Evolutionary conservation across 1,139 yeast genomes (phyloP), one percentile per base, ranked within the genome.

Genomic region (Geotrichum citri-aurantii): DNA sequence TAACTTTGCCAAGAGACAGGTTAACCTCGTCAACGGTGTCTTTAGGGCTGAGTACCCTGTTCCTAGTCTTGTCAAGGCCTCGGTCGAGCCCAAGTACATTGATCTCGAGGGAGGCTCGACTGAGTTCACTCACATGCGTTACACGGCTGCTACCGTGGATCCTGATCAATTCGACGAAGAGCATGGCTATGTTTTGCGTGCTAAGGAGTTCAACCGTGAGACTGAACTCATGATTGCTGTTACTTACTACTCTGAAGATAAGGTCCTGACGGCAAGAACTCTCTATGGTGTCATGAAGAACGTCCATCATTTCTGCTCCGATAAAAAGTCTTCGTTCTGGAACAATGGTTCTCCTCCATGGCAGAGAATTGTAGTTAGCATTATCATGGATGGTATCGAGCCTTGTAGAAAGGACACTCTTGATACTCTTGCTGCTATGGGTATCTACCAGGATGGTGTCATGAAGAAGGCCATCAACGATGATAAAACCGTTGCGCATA

Each of bases 371-470:
- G 96, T 90, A 58, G 97, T 93, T 14, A 80, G 91, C 61, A 80
- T 93, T 59, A 90, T 93, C 48, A 88, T 96, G 57, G 99, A 93
- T 75, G 99, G 99, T 63, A 83, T 97, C 73, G 89, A 91, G 56
- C 95, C 93, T 65, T 87, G 95, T 53, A 85, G 86, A 69, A 91
- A 88, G 60, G 84, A 87, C 42, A 91, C 92, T 1, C 77, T 91
- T 62, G 96, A 93, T 63, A 78, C 91, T 64, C 78, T 93, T 63
- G 90, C 97, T 12, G 91, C 97, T 0, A 82, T 95, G 62, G 99
- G 99, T 59, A 86, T 95, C 62, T 93, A 91, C 70, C 99, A 93
- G 73, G 98, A 91, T 62, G 96, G 96, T 56, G 85, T 92, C 66
- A 95, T 97, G 64, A 84, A 95, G 70, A 92, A 93, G 61, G 88